These are phyloP conservation scores for Chenopodium berlandieri DNA, from an alignment of 148 eudicot species.

Conservation along the genomic window DNA sequence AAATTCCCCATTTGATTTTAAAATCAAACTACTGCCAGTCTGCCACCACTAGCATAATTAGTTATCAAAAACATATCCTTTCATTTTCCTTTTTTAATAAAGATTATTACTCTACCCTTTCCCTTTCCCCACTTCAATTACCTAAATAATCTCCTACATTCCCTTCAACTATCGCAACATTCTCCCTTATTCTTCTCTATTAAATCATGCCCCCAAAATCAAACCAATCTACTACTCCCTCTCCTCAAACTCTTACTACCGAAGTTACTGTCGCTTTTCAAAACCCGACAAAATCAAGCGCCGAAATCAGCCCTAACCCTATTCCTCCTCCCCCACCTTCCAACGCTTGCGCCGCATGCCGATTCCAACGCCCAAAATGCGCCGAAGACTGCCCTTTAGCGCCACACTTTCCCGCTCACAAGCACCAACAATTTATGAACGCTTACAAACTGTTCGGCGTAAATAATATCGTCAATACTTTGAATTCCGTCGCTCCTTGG, in stretches of 20 bases:
- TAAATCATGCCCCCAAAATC: neutral
- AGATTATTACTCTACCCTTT: too few species aligned
- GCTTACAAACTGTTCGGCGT: conserved; percentile 29
- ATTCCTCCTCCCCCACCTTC: neutral
- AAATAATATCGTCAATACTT: conserved; percentile 19
- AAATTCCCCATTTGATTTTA: too few species aligned
- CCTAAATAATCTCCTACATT: neutral
- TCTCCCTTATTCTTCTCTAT: neutral
- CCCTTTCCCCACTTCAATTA: too few species aligned
- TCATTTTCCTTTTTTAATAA: too few species aligned
- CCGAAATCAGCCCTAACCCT: neutral
- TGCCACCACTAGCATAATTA: too few species aligned
- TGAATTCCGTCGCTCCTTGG: neutral
- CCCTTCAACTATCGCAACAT: neutral
- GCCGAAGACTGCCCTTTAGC: conserved; percentile 19
- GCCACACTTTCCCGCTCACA: conserved; percentile 28
- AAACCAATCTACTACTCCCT: neutral
- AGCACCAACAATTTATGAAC: conserved; percentile 14
- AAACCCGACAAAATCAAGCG: neutral
- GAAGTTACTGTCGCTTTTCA: neutral
- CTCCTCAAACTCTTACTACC: neutral
- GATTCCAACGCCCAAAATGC: conserved; percentile 23
- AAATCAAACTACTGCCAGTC: too few species aligned
- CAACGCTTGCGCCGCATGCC: conserved; percentile 32
- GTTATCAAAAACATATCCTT: too few species aligned